Percentiles rank a stretch among this genome's conserved stretches.
Evolutionary conservation across 2,329 filamentous ascomycete genomes (phyloP).

Genomic region (Neocucurbitaria cava): DNA sequence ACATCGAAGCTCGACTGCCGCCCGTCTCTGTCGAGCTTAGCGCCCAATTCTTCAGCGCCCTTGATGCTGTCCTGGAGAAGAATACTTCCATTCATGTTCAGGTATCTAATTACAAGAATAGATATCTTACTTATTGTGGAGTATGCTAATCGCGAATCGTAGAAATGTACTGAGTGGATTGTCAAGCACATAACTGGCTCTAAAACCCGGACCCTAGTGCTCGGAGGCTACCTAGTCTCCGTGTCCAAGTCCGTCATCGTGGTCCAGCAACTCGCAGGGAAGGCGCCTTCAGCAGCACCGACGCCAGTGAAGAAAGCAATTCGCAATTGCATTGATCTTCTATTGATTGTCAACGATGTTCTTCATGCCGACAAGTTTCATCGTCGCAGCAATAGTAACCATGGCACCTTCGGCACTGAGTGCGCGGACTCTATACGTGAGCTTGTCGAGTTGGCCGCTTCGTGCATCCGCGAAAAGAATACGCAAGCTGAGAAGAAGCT

Average conservation of each 20-base stretch:
- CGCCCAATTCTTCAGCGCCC: constrained; percentile 28
- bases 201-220: constrained; percentile 66
- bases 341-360: constrained; percentile 81
- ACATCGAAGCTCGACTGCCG: constrained; percentile 22
- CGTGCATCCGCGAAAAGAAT: constrained; percentile 61
- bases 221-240: constrained; percentile 78
- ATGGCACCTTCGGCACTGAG: constrained; percentile 15
- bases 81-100: constrained; percentile 39
- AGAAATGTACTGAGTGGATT: constrained; percentile 92
- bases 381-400: constrained; percentile 12
- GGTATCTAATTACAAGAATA: constrained; percentile 38
- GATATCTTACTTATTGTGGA: constrained; percentile 25
- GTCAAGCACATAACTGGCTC: constrained; percentile 74
- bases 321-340: constrained; percentile 74
- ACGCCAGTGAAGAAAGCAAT: constrained; percentile 58
- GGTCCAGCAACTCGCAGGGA: constrained; percentile 12
- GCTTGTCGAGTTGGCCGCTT: constrained; percentile 66
- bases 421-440: constrained; percentile 66
- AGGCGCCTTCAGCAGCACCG: constrained; percentile 2
- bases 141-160: constrained; percentile 42
- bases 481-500: constrained; percentile 70
- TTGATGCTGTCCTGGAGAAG: constrained; percentile 38
- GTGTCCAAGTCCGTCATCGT: constrained; percentile 66
- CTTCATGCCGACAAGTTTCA: constrained; percentile 60
- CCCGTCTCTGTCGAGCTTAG: constrained; percentile 30